A percentile compares a stretch with the other conserved stretches of the same genome.
These are phyloP conservation scores for Boletus reticulatus DNA, from an alignment of 768 basidiomycete species.

Conservation along the genomic window DNA sequence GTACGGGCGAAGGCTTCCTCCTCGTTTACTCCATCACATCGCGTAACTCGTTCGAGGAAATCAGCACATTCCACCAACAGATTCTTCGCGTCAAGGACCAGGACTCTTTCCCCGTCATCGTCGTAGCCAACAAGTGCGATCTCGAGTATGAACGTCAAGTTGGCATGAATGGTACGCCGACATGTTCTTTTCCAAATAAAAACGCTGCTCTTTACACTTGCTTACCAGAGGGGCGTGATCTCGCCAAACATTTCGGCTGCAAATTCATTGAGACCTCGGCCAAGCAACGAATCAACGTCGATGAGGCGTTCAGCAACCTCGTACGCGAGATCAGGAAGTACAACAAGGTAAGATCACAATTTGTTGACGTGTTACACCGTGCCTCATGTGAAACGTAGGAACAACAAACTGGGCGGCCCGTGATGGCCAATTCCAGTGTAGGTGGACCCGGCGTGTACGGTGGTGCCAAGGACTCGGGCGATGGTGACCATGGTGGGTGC, in stretches of 20 bases:
- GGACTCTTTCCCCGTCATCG: constrained; percentile 91
- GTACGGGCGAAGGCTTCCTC: constrained; percentile 96
- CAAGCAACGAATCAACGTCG: constrained; percentile 95
- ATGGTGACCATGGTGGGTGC: constrained; percentile 59
- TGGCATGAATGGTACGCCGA: constrained; percentile 78
- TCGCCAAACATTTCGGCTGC: constrained; percentile 92
- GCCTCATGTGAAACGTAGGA: constrained; percentile 44
- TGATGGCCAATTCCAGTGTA: constrained; percentile 43
- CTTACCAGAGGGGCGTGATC: constrained; percentile 86
- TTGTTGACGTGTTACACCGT: not conserved
- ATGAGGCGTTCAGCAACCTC: constrained; percentile 91
- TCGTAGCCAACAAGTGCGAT: constrained; percentile 98
- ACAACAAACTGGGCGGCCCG: constrained; percentile 74
- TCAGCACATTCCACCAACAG: constrained; percentile 93
- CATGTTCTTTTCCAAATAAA: not conserved
- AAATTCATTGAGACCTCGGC: constrained; percentile 96
- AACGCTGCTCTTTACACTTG: not conserved
- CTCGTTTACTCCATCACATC: constrained; percentile 99
- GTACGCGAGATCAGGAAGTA: constrained; percentile 93
- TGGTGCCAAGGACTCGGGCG: constrained; percentile 42
- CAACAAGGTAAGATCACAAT: constrained; percentile 65
- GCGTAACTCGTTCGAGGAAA: constrained; percentile 95
- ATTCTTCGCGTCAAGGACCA: constrained; percentile 96
- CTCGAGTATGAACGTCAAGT: constrained; percentile 96
- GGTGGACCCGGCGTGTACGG: constrained; percentile 50